A percentile compares a stretch with the other conserved stretches of the same genome.
Evolutionary conservation across 1,284 basidiomycete species (phyloP).

Genomic region (Ustilago loliicola): DNA sequence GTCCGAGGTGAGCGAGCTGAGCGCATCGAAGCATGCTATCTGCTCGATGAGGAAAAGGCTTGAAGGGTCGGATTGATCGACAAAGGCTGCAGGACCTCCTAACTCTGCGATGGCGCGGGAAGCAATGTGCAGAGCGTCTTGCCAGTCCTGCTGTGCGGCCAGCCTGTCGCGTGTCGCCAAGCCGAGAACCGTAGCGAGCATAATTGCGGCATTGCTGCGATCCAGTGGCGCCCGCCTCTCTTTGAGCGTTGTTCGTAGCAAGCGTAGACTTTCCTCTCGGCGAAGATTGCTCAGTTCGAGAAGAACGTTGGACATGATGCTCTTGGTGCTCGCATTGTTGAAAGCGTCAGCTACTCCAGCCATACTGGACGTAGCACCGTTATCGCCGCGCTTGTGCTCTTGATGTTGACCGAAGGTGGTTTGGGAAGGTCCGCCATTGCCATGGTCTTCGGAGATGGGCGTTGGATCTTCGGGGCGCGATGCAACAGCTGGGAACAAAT

Average conservation of each 20-base stretch:
- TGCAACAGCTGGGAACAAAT: slow-evolving; percentile 20
- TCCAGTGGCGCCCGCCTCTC: slow-evolving; percentile 36
- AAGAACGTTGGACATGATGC: slow-evolving; percentile 42
- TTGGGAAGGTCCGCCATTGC: slow-evolving; percentile 10
- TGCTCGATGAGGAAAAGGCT: slow-evolving; percentile 53
- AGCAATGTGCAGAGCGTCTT: slow-evolving; percentile 41
- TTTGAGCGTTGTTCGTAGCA: slow-evolving; percentile 39
- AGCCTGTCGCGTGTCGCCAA: slow-evolving; percentile 43
- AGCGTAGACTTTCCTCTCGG: slow-evolving; percentile 35
- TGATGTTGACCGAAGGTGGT: not conserved
- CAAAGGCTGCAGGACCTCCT: slow-evolving; percentile 43
- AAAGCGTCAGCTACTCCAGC: slow-evolving; percentile 12
- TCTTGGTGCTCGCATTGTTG: slow-evolving; percentile 12
- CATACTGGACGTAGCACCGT: not conserved
- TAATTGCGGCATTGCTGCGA: slow-evolving; percentile 39
- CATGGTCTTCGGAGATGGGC: slow-evolving; percentile 10
- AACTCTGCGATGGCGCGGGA: slow-evolving; percentile 48
- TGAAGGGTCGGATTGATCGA: slow-evolving; percentile 39
- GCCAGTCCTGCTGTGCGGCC: slow-evolving; percentile 50
- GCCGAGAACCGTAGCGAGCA: slow-evolving; percentile 49
- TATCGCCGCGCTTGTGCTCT: not conserved
- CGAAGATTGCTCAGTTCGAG: slow-evolving; percentile 48
- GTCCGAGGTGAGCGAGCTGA: slow-evolving; percentile 49
- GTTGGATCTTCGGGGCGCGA: slow-evolving; percentile 14
- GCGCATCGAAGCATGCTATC: slow-evolving; percentile 48